phyloP scores from a whole-genome alignment of 768 basidiomycete genomes.

The Ramaria rubella region DNA sequence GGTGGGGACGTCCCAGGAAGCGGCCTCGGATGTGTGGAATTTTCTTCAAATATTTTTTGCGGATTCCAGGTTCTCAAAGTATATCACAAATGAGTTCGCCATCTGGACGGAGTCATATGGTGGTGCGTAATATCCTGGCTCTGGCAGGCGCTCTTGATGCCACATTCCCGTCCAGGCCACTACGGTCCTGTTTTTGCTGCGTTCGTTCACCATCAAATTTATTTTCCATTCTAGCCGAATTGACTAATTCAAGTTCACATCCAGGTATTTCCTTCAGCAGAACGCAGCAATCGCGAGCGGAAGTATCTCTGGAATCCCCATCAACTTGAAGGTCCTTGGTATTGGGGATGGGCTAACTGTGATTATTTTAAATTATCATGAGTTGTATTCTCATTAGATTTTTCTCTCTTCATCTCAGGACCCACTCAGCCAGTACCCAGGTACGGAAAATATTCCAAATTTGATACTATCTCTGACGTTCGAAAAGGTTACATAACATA shows the following conservation, averaged over 20 bases:
- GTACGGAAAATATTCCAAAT: neutral
- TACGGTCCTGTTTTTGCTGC: constrained; percentile 34
- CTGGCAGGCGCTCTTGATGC: constrained; percentile 11
- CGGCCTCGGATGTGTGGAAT: constrained; percentile 53
- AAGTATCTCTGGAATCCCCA: constrained; percentile 35
- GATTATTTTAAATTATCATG: constrained; percentile 13
- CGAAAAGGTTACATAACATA: constrained; percentile 41
- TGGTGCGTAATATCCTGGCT: constrained; percentile 12
- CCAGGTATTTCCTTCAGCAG: constrained; percentile 47
- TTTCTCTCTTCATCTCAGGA: constrained; percentile 19
- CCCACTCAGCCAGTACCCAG: constrained; percentile 47
- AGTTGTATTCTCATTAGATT: neutral
- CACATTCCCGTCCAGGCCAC: constrained; percentile 30
- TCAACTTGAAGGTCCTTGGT: constrained; percentile 59
- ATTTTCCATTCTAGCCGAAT: neutral
- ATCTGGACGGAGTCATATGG: constrained; percentile 55
- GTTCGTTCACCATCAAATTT: too few species aligned
- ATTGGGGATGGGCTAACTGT: constrained; percentile 60
- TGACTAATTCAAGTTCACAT: neutral
- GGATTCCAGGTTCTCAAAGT: constrained; percentile 47
- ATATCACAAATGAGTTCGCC: constrained; percentile 39
- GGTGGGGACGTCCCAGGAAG: constrained; percentile 46
- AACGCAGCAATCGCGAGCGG: constrained; percentile 50
- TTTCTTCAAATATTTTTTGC: constrained; percentile 53
- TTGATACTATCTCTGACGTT: neutral